Conservation (phyloP, 345 rosid genomes). For the Trapa bicornis region DNA sequence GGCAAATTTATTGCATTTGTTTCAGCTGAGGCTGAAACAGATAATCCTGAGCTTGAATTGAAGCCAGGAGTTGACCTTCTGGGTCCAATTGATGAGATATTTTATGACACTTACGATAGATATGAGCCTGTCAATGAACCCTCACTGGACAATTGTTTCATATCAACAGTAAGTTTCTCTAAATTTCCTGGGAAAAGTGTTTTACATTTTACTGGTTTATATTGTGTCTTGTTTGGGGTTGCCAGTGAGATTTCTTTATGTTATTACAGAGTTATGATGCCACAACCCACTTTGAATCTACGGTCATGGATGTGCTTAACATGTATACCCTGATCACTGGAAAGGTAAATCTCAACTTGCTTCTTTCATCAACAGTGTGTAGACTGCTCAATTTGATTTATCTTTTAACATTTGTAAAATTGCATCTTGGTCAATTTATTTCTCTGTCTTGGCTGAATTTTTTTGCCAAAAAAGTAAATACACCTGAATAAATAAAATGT, state of each 20-base stretch:
- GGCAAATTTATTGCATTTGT: conserved; percentile 92
- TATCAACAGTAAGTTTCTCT: conserved; percentile 53
- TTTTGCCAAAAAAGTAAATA: neutral
- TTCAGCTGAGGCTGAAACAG: conserved; percentile 87
- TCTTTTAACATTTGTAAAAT: neutral
- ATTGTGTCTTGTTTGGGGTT: neutral
- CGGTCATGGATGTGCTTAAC: conserved; percentile 74
- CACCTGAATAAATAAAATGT: neutral
- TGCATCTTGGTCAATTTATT: neutral
- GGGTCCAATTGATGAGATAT: conserved; percentile 79
- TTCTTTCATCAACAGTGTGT: neutral
- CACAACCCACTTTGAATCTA: conserved; percentile 90
- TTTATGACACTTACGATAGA: conserved; percentile 67
- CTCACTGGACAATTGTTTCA: conserved; percentile 78
- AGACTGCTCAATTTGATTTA: neutral
- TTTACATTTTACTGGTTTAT: neutral
- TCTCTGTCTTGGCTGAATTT: neutral
- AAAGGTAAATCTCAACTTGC: conserved; percentile 39
- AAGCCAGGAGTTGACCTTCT: conserved; percentile 78
- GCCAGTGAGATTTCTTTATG: conserved; percentile 10
- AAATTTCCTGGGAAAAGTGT: neutral
- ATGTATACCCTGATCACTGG: conserved; percentile 94
- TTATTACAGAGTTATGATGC: conserved; percentile 80
- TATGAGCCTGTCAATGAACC: conserved; percentile 76
- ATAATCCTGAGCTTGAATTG: conserved; percentile 59